These are phyloP conservation scores for Trametes versicolor DNA, from an alignment of 1,284 basidiomycete genomes.

Conservation along the genomic window DNA sequence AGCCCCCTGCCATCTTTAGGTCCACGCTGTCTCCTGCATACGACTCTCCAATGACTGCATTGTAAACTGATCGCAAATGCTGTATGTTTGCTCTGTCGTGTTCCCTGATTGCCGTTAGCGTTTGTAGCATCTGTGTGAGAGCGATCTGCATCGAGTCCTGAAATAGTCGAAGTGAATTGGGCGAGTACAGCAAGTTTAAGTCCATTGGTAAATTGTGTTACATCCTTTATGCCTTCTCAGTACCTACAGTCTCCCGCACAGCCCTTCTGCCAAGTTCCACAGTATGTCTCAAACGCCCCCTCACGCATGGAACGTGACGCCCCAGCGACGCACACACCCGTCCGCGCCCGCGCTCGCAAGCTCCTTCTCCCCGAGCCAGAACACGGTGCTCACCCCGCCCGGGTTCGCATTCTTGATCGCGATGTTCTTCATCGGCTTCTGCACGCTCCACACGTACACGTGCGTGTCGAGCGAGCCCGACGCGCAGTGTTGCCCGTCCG, in stretches of 20 bases:
- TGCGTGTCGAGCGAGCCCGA: slow-evolving; percentile 93
- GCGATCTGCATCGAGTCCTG: slow-evolving; percentile 6
- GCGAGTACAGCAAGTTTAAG: background rate
- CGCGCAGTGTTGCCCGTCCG: slow-evolving; percentile 79
- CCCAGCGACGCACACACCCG: slow-evolving; percentile 83
- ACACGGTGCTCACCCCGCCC: slow-evolving; percentile 83
- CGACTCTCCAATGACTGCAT: slow-evolving; percentile 42
- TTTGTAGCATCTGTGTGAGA: background rate
- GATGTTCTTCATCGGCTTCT: slow-evolving; percentile 81
- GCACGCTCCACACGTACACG: slow-evolving; percentile 90
- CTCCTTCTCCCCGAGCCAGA: slow-evolving; percentile 74
- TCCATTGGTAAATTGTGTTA: slow-evolving; percentile 3
- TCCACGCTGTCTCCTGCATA: slow-evolving; percentile 39
- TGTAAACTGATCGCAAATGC: slow-evolving; percentile 40
- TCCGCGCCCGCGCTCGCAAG: slow-evolving; percentile 87
- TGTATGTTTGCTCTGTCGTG: slow-evolving; percentile 31
- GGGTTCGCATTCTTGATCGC: slow-evolving; percentile 87
- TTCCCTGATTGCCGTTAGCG: background rate
- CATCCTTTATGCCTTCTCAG: slow-evolving; percentile 8
- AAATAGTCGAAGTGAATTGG: too few relatives aligned
- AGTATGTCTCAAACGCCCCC: background rate
- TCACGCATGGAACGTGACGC: slow-evolving; percentile 62
- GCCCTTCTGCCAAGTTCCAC: too few relatives aligned
- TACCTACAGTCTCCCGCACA: too few relatives aligned
- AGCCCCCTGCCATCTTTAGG: slow-evolving; percentile 37